Conservation (phyloP, 768 basidiomycete genomes). For the Agaricus subrufescens region DNA sequence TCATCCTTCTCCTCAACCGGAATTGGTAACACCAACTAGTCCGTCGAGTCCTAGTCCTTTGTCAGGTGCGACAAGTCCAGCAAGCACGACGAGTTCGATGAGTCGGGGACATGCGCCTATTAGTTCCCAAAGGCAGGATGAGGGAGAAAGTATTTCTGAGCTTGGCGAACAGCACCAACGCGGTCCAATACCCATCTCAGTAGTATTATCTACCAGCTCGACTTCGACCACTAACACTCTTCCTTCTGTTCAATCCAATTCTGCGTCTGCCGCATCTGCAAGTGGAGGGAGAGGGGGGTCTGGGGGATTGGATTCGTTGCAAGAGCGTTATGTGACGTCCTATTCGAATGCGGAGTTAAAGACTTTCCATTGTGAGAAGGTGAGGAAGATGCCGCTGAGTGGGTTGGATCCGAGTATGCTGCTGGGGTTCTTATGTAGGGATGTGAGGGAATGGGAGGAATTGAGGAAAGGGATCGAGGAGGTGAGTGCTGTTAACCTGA, state of each 20-base stretch:
- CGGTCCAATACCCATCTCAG: background rate
- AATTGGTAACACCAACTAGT: constrained; percentile 35
- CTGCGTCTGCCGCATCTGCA: background rate
- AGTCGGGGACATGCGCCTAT: constrained; percentile 47
- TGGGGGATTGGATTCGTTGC: constrained; percentile 38
- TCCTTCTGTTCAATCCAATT: constrained; percentile 21
- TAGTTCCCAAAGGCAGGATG: background rate
- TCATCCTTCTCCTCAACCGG: constrained; percentile 14
- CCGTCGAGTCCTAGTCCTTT: constrained; percentile 39
- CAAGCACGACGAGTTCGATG: constrained; percentile 27
- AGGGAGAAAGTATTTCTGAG: too few relatives aligned
- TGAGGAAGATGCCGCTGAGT: constrained; percentile 89
- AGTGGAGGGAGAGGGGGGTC: background rate
- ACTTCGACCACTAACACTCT: constrained; percentile 7
- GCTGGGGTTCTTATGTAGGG: constrained; percentile 83
- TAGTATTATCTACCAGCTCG: constrained; percentile 11
- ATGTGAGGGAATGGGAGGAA: constrained; percentile 84
- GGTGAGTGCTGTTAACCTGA: constrained; percentile 38
- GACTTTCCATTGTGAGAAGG: constrained; percentile 95
- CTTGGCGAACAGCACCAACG: background rate
- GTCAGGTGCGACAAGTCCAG: constrained; percentile 41
- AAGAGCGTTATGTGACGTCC: constrained; percentile 65
- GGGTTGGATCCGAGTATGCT: constrained; percentile 97
- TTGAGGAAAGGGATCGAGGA: constrained; percentile 66
- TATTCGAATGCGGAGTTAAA: constrained; percentile 71